Evolutionary conservation across 2,329 filamentous ascomycete genomes (phyloP).

Genomic region (Metarhizium robertsii): DNA sequence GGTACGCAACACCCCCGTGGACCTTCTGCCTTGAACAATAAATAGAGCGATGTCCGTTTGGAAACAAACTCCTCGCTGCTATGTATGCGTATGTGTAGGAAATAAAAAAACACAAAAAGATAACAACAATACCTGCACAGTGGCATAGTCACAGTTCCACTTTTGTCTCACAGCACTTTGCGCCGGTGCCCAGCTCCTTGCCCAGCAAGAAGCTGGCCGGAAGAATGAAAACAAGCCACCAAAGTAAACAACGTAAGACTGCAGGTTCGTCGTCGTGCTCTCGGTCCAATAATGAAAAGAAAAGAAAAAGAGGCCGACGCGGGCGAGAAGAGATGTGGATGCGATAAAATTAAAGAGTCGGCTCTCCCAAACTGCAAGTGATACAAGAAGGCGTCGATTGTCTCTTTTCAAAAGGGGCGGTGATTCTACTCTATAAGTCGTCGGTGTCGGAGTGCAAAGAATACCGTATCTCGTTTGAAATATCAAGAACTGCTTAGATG

Average conservation of each 20-base stretch:
- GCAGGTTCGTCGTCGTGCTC: neutral
- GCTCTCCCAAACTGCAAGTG: conserved; percentile 5
- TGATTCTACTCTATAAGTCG: conserved; percentile 8
- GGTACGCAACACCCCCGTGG: neutral
- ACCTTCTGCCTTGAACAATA: neutral
- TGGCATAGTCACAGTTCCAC: neutral
- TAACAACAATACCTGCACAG: neutral
- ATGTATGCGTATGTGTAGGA: neutral
- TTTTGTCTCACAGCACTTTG: neutral
- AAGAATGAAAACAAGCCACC: neutral
- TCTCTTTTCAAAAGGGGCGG: conserved; percentile 12
- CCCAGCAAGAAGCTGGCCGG: neutral
- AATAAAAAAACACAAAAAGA: neutral
- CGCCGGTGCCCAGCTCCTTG: neutral
- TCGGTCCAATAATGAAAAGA: neutral
- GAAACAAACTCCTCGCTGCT: neutral
- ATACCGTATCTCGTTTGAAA: neutral
- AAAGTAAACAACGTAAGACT: neutral
- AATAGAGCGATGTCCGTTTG: neutral
- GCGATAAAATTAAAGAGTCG: neutral
- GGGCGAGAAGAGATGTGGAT: neutral
- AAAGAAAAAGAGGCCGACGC: neutral
- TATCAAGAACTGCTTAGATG: conserved; percentile 1
- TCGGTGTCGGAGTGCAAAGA: neutral
- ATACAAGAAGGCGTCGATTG: conserved; percentile 16